Evolutionary conservation across 768 basidiomycete genomes (phyloP).

Genomic region (Ephemerocybe angulata): DNA sequence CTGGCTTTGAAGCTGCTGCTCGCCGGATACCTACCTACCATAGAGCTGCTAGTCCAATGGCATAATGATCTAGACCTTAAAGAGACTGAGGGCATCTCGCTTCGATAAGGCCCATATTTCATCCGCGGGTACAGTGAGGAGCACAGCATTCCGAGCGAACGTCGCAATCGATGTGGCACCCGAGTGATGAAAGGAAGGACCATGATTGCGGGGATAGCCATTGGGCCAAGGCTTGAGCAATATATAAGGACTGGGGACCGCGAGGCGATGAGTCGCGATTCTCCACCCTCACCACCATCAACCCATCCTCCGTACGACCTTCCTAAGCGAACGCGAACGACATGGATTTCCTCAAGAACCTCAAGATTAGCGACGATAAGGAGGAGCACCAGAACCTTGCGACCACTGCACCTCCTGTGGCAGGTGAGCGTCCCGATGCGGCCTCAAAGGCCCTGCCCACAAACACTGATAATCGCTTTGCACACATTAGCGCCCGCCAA

Average conservation of each 20-base stretch:
- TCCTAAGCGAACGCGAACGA: not conserved
- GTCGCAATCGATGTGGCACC: not conserved
- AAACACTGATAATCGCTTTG: too few relatives aligned
- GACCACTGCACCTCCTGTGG: not conserved
- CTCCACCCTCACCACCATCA: too few relatives aligned
- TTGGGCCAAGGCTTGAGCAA: not conserved
- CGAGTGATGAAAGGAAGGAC: not conserved
- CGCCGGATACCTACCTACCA: too few relatives aligned
- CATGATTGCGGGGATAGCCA: conserved; percentile 6
- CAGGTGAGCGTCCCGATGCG: not conserved
- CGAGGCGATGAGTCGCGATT: too few relatives aligned
- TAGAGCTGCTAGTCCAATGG: too few relatives aligned
- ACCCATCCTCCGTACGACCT: not conserved
- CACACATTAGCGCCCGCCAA: conserved; percentile 5
- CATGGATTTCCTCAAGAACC: conserved; percentile 15
- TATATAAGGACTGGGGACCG: not conserved
- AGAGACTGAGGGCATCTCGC: too few relatives aligned
- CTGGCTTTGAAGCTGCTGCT: too few relatives aligned
- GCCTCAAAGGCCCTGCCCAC: too few relatives aligned
- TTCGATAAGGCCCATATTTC: not conserved
- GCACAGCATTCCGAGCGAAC: not conserved
- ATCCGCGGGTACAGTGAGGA: not conserved
- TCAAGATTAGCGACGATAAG: conserved; percentile 9
- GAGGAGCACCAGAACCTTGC: not conserved
- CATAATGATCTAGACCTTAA: too few relatives aligned